These are phyloP conservation scores for Microdochium nivale DNA, from an alignment of 2,329 filamentous ascomycete genomes.

Conservation along the genomic window DNA sequence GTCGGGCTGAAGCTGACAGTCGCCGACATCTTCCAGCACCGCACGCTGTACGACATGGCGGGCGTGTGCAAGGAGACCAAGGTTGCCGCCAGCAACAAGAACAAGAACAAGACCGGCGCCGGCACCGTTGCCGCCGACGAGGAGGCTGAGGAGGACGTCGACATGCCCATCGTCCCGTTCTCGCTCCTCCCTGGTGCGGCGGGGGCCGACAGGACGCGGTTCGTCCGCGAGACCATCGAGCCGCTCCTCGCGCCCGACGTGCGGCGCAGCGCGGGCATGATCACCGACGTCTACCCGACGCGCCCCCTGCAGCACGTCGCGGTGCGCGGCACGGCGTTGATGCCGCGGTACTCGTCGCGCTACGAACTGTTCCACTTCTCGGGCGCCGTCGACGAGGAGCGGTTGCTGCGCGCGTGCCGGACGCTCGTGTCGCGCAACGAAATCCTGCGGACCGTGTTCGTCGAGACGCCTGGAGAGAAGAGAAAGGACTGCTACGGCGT, in stretches of 20 bases:
- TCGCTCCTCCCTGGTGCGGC: slow-evolving; percentile 41
- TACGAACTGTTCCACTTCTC: slow-evolving; percentile 59
- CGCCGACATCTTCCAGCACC: slow-evolving; percentile 43
- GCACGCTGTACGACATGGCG: slow-evolving; percentile 43
- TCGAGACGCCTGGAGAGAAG: too few relatives aligned
- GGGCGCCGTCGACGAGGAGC: slow-evolving; percentile 34
- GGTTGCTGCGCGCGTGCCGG: slow-evolving; percentile 40
- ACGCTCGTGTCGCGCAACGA: slow-evolving; percentile 52
- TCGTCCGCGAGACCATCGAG: slow-evolving; percentile 38
- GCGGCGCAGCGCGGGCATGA: slow-evolving; percentile 36
- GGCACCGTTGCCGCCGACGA: too few relatives aligned
- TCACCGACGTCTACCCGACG: slow-evolving; percentile 48
- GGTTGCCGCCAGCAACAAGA: slow-evolving; percentile 5
- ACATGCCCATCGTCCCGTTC: slow-evolving; percentile 32
- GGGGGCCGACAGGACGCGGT: slow-evolving; percentile 26
- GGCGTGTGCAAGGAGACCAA: slow-evolving; percentile 32
- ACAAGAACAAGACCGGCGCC: slow-evolving; percentile 5
- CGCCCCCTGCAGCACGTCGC: slow-evolving; percentile 52
- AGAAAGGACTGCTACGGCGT: slow-evolving; percentile 44
- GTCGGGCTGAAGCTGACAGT: slow-evolving; percentile 42
- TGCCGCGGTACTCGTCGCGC: slow-evolving; percentile 52
- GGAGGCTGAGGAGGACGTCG: too few relatives aligned
- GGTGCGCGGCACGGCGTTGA: slow-evolving; percentile 45
- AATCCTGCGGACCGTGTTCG: slow-evolving; percentile 58
- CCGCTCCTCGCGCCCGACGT: slow-evolving; percentile 36